These are phyloP conservation scores for Pulicaria dysenterica DNA, from an alignment of 129 eudicot genomes.

Conservation along the genomic window DNA sequence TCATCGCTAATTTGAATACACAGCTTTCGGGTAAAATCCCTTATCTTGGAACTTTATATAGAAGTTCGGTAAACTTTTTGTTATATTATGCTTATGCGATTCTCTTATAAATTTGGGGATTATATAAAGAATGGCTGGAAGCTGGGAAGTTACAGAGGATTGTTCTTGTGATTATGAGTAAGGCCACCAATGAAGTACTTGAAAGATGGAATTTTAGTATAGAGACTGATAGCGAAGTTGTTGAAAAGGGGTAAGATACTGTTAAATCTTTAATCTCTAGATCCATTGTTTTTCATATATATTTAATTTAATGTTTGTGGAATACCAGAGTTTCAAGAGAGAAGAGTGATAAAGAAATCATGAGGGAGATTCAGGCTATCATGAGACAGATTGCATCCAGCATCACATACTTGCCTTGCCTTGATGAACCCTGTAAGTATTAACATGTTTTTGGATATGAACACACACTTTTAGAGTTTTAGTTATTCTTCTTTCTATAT, in stretches of 20 bases:
- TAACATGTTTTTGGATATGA: neutral
- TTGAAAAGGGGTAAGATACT: constrained; percentile 73
- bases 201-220: constrained; percentile 99
- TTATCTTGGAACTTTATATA: neutral
- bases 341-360: constrained; percentile 94
- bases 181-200: constrained; percentile 74
- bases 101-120: neutral
- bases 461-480: neutral
- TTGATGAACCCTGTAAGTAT: constrained; percentile 87
- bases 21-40: constrained; percentile 76
- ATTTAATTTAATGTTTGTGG: constrained; percentile 25
- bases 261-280: neutral
- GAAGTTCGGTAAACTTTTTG: neutral
- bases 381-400: constrained; percentile 98
- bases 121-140: constrained; percentile 81
- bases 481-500: neutral
- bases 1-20: constrained; percentile 70
- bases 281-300: neutral
- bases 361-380: constrained; percentile 98
- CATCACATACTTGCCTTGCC: constrained; percentile 92
- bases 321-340: constrained; percentile 68
- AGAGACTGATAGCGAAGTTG: constrained; percentile 81
- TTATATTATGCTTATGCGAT: neutral
- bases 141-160: constrained; percentile 90
- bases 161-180: constrained; percentile 93